Percentiles rank a stretch among this genome's conserved stretches.
Evolutionary conservation across 179 eudicot genomes (phyloP).

Genomic region (Carnegiea gigantea): DNA sequence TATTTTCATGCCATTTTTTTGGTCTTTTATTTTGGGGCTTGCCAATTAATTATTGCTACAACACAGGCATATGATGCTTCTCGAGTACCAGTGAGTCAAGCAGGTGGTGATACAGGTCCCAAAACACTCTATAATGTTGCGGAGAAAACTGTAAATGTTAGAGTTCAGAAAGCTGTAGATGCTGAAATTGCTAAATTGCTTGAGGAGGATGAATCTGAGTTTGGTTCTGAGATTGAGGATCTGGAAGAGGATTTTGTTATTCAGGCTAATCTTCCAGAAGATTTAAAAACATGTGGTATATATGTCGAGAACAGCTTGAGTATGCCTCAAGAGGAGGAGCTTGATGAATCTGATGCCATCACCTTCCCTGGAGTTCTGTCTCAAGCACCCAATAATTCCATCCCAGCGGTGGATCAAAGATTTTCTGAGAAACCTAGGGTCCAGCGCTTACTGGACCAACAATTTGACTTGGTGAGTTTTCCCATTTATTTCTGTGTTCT

Average conservation of each 20-base stretch:
- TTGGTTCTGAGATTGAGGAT: slow-evolving; percentile 81
- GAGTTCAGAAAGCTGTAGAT: slow-evolving; percentile 71
- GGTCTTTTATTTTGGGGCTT: slow-evolving; percentile 54
- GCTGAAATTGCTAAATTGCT: slow-evolving; percentile 80
- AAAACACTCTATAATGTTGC: slow-evolving; percentile 64
- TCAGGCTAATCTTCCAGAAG: slow-evolving; percentile 59
- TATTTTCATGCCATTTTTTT: neutral
- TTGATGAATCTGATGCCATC: slow-evolving; percentile 12
- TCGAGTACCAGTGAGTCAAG: slow-evolving; percentile 47
- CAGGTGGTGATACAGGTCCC: slow-evolving; percentile 43
- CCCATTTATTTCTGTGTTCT: neutral
- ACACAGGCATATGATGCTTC: slow-evolving; percentile 92
- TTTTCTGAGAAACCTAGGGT: slow-evolving; percentile 49
- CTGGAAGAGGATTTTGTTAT: slow-evolving; percentile 93
- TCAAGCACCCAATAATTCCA: slow-evolving; percentile 22
- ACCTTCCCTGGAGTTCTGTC: slow-evolving; percentile 16
- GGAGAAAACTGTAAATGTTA: slow-evolving; percentile 61
- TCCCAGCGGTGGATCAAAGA: slow-evolving; percentile 6
- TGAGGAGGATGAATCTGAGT: slow-evolving; percentile 64
- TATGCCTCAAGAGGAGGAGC: slow-evolving; percentile 25
- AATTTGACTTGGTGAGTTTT: slow-evolving; percentile 77
- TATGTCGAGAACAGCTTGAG: slow-evolving; percentile 35
- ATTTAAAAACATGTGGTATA: slow-evolving; percentile 32
- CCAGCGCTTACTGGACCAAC: slow-evolving; percentile 71
- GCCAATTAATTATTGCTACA: slow-evolving; percentile 24